Percentiles rank a stretch among this genome's conserved stretches.
Conservation (phyloP, 139 green algal genomes). For the Tetradesmus obliquus region DNA sequence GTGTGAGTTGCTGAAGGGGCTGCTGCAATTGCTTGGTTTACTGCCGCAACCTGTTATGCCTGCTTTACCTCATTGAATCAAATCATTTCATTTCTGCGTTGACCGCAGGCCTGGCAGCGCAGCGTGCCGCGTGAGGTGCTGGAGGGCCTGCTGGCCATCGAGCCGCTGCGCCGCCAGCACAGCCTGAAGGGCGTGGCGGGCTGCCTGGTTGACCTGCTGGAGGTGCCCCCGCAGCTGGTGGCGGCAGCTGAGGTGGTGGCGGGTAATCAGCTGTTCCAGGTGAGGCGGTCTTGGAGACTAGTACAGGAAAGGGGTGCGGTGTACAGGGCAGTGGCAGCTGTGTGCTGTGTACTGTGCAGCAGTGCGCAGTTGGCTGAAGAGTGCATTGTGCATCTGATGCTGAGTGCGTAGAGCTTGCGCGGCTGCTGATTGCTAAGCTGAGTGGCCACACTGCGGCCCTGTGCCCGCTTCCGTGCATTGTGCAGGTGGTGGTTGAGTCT, state of each 20-base stretch:
- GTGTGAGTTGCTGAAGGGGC: constrained; percentile 75
- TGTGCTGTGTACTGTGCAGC: too few relatives aligned
- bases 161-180: constrained; percentile 22
- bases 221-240: constrained; percentile 72
- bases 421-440: too few relatives aligned
- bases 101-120: constrained; percentile 43
- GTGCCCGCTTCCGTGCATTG: too few relatives aligned
- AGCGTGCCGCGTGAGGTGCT: constrained; percentile 77
- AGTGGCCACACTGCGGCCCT: too few relatives aligned
- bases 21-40: constrained; percentile 40
- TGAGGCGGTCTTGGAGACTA: background rate
- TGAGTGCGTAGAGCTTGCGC: too few relatives aligned
- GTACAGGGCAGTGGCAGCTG: too few relatives aligned
- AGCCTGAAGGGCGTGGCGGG: constrained; percentile 83
- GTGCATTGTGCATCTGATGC: too few relatives aligned
- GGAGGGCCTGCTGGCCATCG: constrained; percentile 65
- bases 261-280: constrained; percentile 73
- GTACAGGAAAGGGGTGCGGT: background rate
- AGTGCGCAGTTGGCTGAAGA: too few relatives aligned
- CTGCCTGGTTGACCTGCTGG: constrained; percentile 93
- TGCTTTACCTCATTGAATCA: constrained; percentile 86
- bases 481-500: too few relatives aligned
- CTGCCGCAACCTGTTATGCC: constrained; percentile 50
- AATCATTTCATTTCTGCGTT: too few relatives aligned
- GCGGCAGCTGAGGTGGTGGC: constrained; percentile 89